Evolutionary conservation across 2,329 filamentous ascomycete species (phyloP), one percentile per base, ranked within the genome.

Genomic region (Helotiales sp.): DNA sequence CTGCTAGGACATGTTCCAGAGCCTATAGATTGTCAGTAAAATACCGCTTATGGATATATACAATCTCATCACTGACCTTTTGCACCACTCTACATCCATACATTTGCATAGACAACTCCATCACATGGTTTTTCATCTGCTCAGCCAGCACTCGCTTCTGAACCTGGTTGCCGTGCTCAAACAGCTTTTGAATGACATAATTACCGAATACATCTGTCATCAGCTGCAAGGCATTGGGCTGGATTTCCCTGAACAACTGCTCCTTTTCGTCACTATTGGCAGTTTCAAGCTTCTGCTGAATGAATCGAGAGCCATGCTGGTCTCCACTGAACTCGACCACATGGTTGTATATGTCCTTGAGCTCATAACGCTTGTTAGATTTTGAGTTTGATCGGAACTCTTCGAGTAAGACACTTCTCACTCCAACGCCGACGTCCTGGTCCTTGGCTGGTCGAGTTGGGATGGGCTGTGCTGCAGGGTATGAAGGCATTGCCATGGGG

Each of bases 151-250:
- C 81, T 73, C 88, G 92, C 78, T 99, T 99, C 76, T 99, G 95
- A 0, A 87, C 83, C 73, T 96, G 93, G 66, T 91, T 96, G 36
- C 95, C 93, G 72, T 98, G 91, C 72, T 98, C 93, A 62, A 98
- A 97, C 71, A 98, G 87, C 72, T 97, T 98, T 70, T 99, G 95
- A 36, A 98, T 93, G 33, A 99, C 95, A 70, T 98, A 99, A 73
- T 99, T 99, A 54, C 95, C 95, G 70, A 97, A 99, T 0, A 98
- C 88, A 72, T 98, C 95, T 46, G 88, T 93, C 91, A 96, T 97
- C 48, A 99, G 78, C 69, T 93, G 91, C 29, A 96, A 74, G 1
- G 89, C 86, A 65, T 99, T 95, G 0, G 86, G 84, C 66, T 90
- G 83, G 46, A 99, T 91, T 73, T 98, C 95, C 0, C 82, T 80